Evolutionary conservation across 1,139 yeast genomes (phyloP).

Genomic region (Kluyveromyces sp.): DNA sequence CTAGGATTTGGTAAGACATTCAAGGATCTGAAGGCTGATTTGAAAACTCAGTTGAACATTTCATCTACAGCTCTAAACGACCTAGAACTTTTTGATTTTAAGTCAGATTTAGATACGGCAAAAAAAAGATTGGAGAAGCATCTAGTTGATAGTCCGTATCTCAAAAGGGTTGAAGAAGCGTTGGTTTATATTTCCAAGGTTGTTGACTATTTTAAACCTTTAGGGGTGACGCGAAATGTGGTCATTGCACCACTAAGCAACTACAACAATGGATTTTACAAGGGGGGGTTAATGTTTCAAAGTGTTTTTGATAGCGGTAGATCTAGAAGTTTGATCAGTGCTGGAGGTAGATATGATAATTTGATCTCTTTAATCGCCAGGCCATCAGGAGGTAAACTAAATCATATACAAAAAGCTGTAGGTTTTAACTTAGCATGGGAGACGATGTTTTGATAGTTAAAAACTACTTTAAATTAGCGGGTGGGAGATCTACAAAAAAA

Average conservation of each 20-base stretch:
- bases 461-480: slow-evolving; percentile 34
- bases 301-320: slow-evolving; percentile 54
- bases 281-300: slow-evolving; percentile 81
- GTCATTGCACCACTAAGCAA: slow-evolving; percentile 68
- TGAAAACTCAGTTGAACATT: slow-evolving; percentile 64
- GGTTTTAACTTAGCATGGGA: slow-evolving; percentile 78
- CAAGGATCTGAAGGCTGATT: slow-evolving; percentile 55
- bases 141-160: slow-evolving; percentile 68
- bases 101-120: slow-evolving; percentile 58
- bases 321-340: slow-evolving; percentile 49
- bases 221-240: slow-evolving; percentile 49
- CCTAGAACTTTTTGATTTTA: slow-evolving; percentile 70
- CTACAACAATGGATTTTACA: slow-evolving; percentile 71
- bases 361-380: slow-evolving; percentile 58
- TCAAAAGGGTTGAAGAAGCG: slow-evolving; percentile 54
- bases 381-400: slow-evolving; percentile 34
- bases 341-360: slow-evolving; percentile 88
- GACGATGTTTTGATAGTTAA: slow-evolving; percentile 44
- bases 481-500: slow-evolving; percentile 30
- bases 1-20: slow-evolving; percentile 63
- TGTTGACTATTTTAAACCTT: slow-evolving; percentile 42
- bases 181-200: slow-evolving; percentile 54
- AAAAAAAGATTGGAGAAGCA: slow-evolving; percentile 53
- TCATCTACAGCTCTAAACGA: slow-evolving; percentile 80
- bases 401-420: slow-evolving; percentile 55